Percentiles rank a stretch among this genome's conserved stretches.
These are phyloP conservation scores for Oenanthe sinensis DNA, from an alignment of 129 eudicot genomes.

Conservation along the genomic window DNA sequence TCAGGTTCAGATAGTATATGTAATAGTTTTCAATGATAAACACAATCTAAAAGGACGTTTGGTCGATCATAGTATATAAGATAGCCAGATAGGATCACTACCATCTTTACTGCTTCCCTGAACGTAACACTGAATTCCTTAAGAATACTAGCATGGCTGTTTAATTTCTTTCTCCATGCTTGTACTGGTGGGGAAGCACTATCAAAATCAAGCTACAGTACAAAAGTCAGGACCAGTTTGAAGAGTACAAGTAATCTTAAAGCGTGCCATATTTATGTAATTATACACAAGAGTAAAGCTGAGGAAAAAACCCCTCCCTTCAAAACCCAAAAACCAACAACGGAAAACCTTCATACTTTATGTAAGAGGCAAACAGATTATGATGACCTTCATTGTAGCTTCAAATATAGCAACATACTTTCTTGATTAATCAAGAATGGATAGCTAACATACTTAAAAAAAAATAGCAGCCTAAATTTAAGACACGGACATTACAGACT, in stretches of 20 bases:
- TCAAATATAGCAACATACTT: background rate
- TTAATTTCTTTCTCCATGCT: conserved; percentile 85
- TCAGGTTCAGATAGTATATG: background rate
- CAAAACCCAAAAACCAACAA: background rate
- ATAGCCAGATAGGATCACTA: conserved; percentile 11
- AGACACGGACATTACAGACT: background rate
- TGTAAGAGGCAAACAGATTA: background rate
- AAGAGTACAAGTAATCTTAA: background rate
- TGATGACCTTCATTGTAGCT: background rate
- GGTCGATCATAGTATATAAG: background rate
- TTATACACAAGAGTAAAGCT: background rate
- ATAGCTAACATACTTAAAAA: background rate
- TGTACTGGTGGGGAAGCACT: conserved; percentile 91
- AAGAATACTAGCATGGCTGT: conserved; percentile 71
- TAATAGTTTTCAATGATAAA: background rate
- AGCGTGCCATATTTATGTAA: background rate
- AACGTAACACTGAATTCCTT: conserved; percentile 90
- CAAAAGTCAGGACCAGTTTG: background rate
- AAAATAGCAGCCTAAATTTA: background rate
- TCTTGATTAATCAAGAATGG: background rate
- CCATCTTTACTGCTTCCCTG: conserved; percentile 85
- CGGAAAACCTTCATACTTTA: background rate
- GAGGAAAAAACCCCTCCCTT: background rate
- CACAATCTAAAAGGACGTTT: background rate
- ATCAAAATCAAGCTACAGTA: conserved; percentile 69